Conservation (phyloP, 2,329 filamentous ascomycete species). For the Uncinocarpus reesii region DNA sequence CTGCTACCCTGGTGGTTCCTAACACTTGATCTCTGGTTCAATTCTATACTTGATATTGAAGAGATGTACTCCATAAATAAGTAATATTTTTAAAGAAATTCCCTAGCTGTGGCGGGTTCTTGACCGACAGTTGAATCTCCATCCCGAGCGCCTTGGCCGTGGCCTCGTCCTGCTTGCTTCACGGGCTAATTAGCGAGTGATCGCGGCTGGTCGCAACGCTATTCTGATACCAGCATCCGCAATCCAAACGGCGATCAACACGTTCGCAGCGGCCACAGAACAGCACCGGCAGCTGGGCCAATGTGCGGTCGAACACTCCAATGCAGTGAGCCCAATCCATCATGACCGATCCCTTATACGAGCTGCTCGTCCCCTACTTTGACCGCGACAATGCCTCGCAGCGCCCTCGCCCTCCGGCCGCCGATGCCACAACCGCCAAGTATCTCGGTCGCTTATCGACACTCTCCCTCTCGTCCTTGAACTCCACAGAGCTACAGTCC, state of each 20-base stretch:
- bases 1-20: constrained; percentile 3
- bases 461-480: constrained; percentile 62
- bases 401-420: constrained; percentile 26
- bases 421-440: constrained; percentile 42
- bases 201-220: not conserved
- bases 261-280: not conserved
- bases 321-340: constrained; percentile 12
- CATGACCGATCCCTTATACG: constrained; percentile 65
- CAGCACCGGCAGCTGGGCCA: not conserved
- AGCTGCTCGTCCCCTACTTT: constrained; percentile 57
- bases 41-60: too few species aligned
- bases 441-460: constrained; percentile 73
- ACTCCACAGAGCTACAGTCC: constrained; percentile 63
- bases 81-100: not conserved
- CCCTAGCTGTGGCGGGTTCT: not conserved
- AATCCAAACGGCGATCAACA: not conserved
- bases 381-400: constrained; percentile 32
- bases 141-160: not conserved
- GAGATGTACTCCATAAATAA: too few species aligned
- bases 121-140: not conserved
- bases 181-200: too few species aligned
- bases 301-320: not conserved
- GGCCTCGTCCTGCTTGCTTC: not conserved
- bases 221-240: not conserved
- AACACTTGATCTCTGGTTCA: too few species aligned